Base-by-base conservation (phyloP, 495 filamentous ascomycete species). In the Wilcoxina mikolae region DNA sequence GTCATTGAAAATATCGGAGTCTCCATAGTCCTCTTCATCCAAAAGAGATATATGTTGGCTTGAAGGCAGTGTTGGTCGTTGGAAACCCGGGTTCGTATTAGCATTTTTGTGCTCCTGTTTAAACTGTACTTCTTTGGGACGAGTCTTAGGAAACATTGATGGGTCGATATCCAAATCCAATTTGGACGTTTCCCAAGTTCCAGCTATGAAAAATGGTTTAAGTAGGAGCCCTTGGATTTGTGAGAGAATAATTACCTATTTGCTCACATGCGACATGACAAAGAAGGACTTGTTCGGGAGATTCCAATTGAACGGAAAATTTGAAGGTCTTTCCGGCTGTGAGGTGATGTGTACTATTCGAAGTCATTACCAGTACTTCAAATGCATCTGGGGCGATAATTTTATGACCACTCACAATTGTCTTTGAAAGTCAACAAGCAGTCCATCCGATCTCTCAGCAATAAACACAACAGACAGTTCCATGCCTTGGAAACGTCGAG, bases 261-360 rank as follows among this genome's bases (percentile, higher is more conserved):
- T 87, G 84, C 67, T 95, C 90, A 59, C 91, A 95, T 69, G 83
- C 84, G 11, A 86, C 74, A 67, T 86, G 78, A 56, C 84, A 91
- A 22, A 69, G 70, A 41, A 95, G 72, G 15, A 65, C 69, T 43
- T 90, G 79, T 7, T 73, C 73, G 9, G 70, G 57, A 5, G 62
- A 69, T 7, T 71, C 74, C 39, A 95, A 60, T 0, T 76, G 68
- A 0, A 75, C 78, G 15, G 70, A 70, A 53, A 95, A 81, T 4
- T 72, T 66, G 12, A 89, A 61, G 3, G 83, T 78, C 11, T 80
- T 68, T 1, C 74, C 78, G 2, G 75, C 76, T 44, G 79, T 73
- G 4, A 96, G 65, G 55, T 81, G 83, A 49, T 63, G 78, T 12
- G 84, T 77, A 67, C 78, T 88, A 25, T 61, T 29, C 7, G 5